Evolutionary conservation across 2,329 filamentous ascomycete species (phyloP), one percentile per base, ranked within the genome.

Genomic region (Sporothrix pseudoabietina): DNA sequence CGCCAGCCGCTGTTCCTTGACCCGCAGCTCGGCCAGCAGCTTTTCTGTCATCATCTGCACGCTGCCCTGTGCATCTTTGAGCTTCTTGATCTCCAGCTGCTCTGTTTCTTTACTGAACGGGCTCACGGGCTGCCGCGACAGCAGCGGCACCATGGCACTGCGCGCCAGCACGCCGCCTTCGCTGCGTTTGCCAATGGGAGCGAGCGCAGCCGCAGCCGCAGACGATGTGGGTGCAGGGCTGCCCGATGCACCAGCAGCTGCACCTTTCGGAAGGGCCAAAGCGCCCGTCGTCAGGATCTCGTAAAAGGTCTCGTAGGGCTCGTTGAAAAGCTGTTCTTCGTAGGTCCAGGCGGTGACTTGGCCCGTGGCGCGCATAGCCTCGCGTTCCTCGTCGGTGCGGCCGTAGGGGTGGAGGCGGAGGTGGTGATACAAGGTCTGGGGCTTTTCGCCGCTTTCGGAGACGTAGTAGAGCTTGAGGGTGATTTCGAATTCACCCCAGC

Each of bases 401-500:
- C 94, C 94, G 81, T 95, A 99, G 2, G 95, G 93, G 79, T 98
- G 94, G 12, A 99, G 87, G 71, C 94, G 92, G 73, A 99, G 85
- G 79, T 94, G 94, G 82, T 98, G 96, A 85, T 96, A 97, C 1
- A 97, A 84, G n/a, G 94, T 97, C 82, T 97, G 93, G 4, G 95
- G 93, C 82, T 99, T 99, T 85, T 99, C 96, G 78, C 89, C 90
- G 52, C 91, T 92, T 80, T 97, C 92, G 72, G 92, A 90, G 72
- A 93, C 90, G 82, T 98, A 99, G 84, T 97, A 97, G 61, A 99
- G 87, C 80, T 97, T 94, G 80, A 99, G 92, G 76, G 94, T 93
- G 79, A 99, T 97, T 81, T 96, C 94, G 84, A 99, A 99, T 83
- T 98, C 96, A 79, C 96, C 96, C 93, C 97, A 99, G 68, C 96